phyloP scores from a whole-genome alignment of 139 green algal genomes.

The Chlorella sp. region DNA sequence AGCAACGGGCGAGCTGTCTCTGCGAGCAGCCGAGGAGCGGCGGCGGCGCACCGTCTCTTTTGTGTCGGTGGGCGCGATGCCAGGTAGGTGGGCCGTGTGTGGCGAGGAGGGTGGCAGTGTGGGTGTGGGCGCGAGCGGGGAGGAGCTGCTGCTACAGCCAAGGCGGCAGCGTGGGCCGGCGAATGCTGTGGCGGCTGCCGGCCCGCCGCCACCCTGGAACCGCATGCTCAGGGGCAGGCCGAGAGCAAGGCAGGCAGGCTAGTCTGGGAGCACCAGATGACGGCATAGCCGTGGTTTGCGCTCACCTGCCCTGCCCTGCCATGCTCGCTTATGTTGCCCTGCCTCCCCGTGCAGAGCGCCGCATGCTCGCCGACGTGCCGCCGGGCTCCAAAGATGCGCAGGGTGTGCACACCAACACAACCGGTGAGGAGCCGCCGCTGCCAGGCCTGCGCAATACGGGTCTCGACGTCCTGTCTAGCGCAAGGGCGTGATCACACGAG shows the following conservation, averaged over 20 bases:
- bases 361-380: conserved; percentile 31
- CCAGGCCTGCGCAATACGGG: no score
- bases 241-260: neutral
- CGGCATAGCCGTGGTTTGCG: neutral
- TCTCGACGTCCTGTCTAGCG: no score
- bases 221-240: neutral
- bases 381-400: conserved; percentile 26
- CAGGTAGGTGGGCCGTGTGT: neutral
- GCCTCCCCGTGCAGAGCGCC: conserved; percentile 25
- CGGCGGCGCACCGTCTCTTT: conserved; percentile 24
- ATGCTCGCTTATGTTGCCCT: neutral
- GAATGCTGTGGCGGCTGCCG: no score
- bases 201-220: no score
- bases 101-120: neutral
- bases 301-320: neutral
- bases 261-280: neutral
- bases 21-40: conserved; percentile 66
- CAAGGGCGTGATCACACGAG: no score
- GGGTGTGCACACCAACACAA: conserved; percentile 63
- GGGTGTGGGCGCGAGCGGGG: neutral
- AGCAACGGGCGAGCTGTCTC: conserved; percentile 65
- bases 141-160: neutral
- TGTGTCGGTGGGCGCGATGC: conserved; percentile 1
- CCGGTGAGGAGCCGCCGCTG: neutral
- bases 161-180: no score